Evolutionary conservation across 495 filamentous ascomycete species (phyloP).

Genomic region (Daldinia caldariorum): DNA sequence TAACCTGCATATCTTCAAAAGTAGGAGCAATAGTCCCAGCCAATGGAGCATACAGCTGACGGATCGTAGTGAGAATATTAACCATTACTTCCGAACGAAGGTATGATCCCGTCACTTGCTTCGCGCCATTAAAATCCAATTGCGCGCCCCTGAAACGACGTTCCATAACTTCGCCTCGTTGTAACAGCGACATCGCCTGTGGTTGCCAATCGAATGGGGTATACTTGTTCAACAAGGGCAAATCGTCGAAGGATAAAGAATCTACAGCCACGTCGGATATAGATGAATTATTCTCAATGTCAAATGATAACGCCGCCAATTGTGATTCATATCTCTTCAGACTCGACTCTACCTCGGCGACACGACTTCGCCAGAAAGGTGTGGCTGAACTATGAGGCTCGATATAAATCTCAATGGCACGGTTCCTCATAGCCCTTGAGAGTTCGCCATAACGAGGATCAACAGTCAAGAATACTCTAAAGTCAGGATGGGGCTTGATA

Average conservation of each 20-base stretch:
- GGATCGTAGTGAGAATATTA: constrained; percentile 35
- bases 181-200: not conserved
- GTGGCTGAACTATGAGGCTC: constrained; percentile 46
- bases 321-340: constrained; percentile 52
- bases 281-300: constrained; percentile 23
- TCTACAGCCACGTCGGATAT: constrained; percentile 48
- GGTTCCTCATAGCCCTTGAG: constrained; percentile 95
- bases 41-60: constrained; percentile 19
- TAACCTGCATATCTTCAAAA: constrained; percentile 37
- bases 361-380: constrained; percentile 34
- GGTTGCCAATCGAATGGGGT: constrained; percentile 18
- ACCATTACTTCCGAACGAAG: constrained; percentile 21
- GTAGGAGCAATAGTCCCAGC: constrained; percentile 19
- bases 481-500: constrained; percentile 83
- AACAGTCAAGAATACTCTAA: constrained; percentile 93
- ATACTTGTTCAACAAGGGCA: constrained; percentile 47
- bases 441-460: constrained; percentile 93
- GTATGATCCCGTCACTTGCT: constrained; percentile 8
- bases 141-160: not conserved
- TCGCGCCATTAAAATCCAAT: not conserved
- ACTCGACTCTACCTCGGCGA: constrained; percentile 56
- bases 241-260: constrained; percentile 51
- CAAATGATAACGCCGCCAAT: constrained; percentile 23
- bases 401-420: constrained; percentile 89
- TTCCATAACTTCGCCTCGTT: not conserved